Percentiles rank a stretch among this genome's conserved stretches.
Conservation (phyloP, 2,329 filamentous ascomycete species). For the Arthrobotrys sinensis region DNA sequence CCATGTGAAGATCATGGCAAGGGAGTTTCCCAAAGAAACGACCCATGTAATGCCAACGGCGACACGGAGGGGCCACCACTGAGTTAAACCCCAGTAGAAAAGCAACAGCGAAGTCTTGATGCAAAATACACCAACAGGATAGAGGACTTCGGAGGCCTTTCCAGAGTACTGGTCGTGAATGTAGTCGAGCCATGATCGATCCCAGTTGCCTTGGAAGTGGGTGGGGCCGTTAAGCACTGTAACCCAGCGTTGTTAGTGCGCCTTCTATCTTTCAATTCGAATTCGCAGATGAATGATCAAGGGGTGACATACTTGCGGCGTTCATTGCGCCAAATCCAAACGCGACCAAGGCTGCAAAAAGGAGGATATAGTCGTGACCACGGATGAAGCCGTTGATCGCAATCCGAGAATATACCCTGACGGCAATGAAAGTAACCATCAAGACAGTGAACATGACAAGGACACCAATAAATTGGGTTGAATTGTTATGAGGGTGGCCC, state of each 20-base stretch:
- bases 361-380: slow-evolving; percentile 41
- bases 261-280: not conserved
- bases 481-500: slow-evolving; percentile 43
- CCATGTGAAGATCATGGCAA: slow-evolving; percentile 54
- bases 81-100: slow-evolving; percentile 53
- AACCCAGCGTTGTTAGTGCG: not conserved
- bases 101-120: slow-evolving; percentile 50
- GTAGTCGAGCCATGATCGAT: slow-evolving; percentile 45
- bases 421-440: slow-evolving; percentile 31
- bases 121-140: slow-evolving; percentile 39
- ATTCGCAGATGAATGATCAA: not conserved
- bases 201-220: slow-evolving; percentile 42
- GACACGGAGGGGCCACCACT: slow-evolving; percentile 45
- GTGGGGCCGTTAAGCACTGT: slow-evolving; percentile 48
- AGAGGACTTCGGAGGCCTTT: slow-evolving; percentile 40
- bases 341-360: slow-evolving; percentile 36
- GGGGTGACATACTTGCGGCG: slow-evolving; percentile 28
- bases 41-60: slow-evolving; percentile 43
- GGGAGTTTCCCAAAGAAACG: slow-evolving; percentile 38
- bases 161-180: slow-evolving; percentile 48
- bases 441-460: slow-evolving; percentile 61
- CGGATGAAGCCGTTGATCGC: slow-evolving; percentile 39
- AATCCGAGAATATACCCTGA: slow-evolving; percentile 43
- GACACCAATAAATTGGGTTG: slow-evolving; percentile 28
- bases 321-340: slow-evolving; percentile 47